phyloP scores from a whole-genome alignment of 1,284 basidiomycete species.

The Moesziomyces aphidis region DNA sequence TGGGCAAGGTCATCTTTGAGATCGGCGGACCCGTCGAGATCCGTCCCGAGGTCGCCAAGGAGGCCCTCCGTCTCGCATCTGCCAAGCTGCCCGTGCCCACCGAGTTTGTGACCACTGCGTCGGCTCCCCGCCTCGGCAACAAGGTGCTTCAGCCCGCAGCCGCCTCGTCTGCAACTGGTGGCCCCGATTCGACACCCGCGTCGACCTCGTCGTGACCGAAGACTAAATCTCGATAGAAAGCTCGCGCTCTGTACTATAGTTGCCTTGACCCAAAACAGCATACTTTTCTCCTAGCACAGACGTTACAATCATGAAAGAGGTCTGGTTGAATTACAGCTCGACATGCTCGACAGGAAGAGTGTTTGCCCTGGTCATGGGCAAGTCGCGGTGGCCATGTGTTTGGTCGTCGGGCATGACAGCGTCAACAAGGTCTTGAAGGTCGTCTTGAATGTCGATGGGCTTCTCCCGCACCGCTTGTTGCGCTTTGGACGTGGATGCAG shows the following conservation, averaged over 20 bases:
- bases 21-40: constrained; percentile 86
- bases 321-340: constrained; percentile 16
- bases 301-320: no score
- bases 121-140: constrained; percentile 82
- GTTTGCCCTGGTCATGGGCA: constrained; percentile 17
- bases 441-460: constrained; percentile 27
- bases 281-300: no score
- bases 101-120: constrained; percentile 82
- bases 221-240: no score
- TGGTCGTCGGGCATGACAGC: constrained; percentile 18
- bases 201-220: background rate
- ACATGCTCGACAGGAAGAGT: constrained; percentile 36
- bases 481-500: constrained; percentile 17
- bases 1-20: constrained; percentile 94
- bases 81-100: constrained; percentile 88
- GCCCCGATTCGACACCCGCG: background rate
- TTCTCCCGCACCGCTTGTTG: constrained; percentile 15
- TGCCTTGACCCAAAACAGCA: no score
- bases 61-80: constrained; percentile 88
- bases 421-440: constrained; percentile 25
- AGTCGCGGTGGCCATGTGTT: constrained; percentile 1
- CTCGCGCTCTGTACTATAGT: no score
- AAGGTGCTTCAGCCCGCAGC: constrained; percentile 48
- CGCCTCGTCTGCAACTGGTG: background rate
- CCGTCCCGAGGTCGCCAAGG: constrained; percentile 90